Conservation (phyloP, 129 eudicot genomes). For the Deinandra increscens region DNA sequence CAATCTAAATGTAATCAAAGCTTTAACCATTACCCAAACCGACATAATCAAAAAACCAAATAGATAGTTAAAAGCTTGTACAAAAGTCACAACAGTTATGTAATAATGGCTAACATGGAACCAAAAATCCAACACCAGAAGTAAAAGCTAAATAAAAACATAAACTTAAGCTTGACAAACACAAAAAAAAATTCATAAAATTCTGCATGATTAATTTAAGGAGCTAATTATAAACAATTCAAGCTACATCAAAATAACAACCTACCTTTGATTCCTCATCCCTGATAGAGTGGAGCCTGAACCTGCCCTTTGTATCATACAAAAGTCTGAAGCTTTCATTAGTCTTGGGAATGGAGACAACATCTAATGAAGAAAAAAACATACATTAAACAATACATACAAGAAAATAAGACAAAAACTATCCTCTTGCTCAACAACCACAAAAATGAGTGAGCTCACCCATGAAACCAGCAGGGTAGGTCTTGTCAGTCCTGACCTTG, state of each 20-base stretch:
- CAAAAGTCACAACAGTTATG: not conserved
- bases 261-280: not conserved
- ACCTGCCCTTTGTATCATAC: constrained; percentile 2
- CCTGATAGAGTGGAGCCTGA: not conserved
- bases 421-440: not conserved
- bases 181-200: not conserved
- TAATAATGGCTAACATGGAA: too few relatives aligned
- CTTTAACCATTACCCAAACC: too few relatives aligned
- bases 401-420: too few relatives aligned
- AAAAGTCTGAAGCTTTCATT: not conserved
- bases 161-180: not conserved
- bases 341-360: not conserved
- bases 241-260: not conserved
- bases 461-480: constrained; percentile 3
- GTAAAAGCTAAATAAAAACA: not conserved
- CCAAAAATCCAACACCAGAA: not conserved
- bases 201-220: not conserved
- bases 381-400: not conserved
- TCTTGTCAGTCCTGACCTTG: constrained; percentile 5
- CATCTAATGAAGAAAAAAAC: not conserved
- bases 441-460: not conserved
- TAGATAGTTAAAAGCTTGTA: too few relatives aligned
- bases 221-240: not conserved
- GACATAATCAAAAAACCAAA: too few relatives aligned
- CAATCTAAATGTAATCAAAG: too few relatives aligned